Conservation (phyloP, 2,329 filamentous ascomycete species). For the Leptographium lundbergii region DNA sequence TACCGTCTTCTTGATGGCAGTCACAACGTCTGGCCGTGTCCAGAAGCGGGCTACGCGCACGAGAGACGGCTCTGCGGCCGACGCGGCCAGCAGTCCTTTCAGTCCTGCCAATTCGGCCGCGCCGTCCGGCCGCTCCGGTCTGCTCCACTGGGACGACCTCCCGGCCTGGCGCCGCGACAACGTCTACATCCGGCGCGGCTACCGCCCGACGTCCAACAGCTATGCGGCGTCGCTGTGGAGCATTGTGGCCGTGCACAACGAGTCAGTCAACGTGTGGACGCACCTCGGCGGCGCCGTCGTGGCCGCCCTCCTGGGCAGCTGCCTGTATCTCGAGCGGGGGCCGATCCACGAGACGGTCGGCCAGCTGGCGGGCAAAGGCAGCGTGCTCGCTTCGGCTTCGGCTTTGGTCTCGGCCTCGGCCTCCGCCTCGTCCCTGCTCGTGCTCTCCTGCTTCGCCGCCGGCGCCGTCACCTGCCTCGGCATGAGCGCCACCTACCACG, state of each 20-base stretch:
- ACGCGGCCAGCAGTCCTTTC: not conserved
- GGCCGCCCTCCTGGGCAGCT: conserved; percentile 36
- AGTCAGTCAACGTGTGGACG: conserved; percentile 51
- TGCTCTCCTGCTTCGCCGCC: conserved; percentile 66
- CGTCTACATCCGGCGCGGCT: conserved; percentile 39
- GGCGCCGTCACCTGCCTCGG: conserved; percentile 62
- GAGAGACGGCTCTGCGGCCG: not conserved
- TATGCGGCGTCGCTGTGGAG: conserved; percentile 32
- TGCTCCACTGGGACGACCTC: conserved; percentile 46
- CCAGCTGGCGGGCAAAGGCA: not conserved
- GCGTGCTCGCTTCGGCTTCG: not conserved
- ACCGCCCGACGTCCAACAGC: conserved; percentile 37
- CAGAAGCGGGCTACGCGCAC: not conserved
- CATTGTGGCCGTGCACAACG: conserved; percentile 45
- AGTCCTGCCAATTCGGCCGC: not conserved
- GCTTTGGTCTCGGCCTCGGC: not conserved
- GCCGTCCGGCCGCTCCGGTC: conserved; percentile 6
- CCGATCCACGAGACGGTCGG: not conserved
- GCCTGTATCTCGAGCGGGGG: conserved; percentile 23
- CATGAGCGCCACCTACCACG: conserved; percentile 77
- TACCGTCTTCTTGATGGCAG: not conserved
- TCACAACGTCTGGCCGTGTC: not conserved
- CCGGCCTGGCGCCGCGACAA: conserved; percentile 49
- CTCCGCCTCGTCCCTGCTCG: conserved; percentile 47
- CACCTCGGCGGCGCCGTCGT: conserved; percentile 52